Base-by-base conservation (phyloP, 2,329 filamentous ascomycete genomes). In the Penicillium sp. region DNA sequence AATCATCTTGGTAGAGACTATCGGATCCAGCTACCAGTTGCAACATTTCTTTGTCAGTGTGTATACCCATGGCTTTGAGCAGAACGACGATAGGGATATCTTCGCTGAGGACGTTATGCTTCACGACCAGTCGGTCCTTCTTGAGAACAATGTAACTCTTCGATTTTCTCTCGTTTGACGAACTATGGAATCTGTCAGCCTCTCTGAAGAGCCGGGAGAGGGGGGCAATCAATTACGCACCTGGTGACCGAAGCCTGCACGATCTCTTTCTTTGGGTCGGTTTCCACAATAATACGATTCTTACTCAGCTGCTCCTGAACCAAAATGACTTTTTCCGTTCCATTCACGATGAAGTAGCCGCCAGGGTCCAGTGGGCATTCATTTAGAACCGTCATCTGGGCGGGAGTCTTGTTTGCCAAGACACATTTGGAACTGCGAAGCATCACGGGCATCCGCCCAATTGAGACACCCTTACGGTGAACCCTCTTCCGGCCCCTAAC, bases 241-340 rank as follows among this genome's bases (percentile, higher is more conserved):
- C 81, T 84, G 7, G 92, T 99, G 26, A 97, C 94, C 1, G 94
- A 97, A 33, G 95, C 94, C 63, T 93, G 91, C 52, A 97, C 93
- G 60, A 96, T 87, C 56, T 90, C 90, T 75, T 97, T 97, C 77
- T 96, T 96, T 48, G 88, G 83, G 66, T 93, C 90, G 51, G 91
- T 88, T 75, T 99, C 95, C 14, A 99, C 93, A 71, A 99, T 97
- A 67, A 99, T 90, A 79, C 94, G 87, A 75, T 99, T 99, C 83
- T 99, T 99, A 83, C 94, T 99, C 70, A 99, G 80, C 77, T 99
- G 94, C 71, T 99, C 95, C 74, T 99, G 94, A 13, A 99, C 95
- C 39, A 99, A 79, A 69, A 99, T 99, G 64, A 99, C 94, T 79
- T 99, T 99, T 74, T 99, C 94, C 18, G 95, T 97, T 43, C 94